Conservation (phyloP, 495 filamentous ascomycete species). For the Lasiosphaeria miniovina region DNA sequence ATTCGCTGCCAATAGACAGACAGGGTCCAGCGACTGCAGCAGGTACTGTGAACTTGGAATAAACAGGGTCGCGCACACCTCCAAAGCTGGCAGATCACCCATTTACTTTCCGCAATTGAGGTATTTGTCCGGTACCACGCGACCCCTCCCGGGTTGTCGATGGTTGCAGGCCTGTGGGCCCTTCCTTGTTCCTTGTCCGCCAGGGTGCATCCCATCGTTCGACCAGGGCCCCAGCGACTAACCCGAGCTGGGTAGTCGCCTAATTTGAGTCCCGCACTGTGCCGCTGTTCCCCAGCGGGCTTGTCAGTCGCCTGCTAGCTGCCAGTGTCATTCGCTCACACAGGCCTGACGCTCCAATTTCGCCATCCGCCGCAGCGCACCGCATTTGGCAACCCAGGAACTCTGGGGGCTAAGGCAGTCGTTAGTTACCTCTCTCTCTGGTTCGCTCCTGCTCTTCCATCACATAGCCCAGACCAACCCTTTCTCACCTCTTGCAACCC, state of each 20-base stretch:
- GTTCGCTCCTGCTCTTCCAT: constrained; percentile 1
- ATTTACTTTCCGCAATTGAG: constrained; percentile 21
- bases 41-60: constrained; percentile 15
- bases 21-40: constrained; percentile 13
- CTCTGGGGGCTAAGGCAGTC: background rate
- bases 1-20: constrained; percentile 14
- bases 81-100: constrained; percentile 19
- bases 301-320: background rate
- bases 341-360: constrained; percentile 17
- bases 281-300: constrained; percentile 4
- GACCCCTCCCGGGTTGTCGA: constrained; percentile 8
- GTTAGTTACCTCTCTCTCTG: constrained; percentile 6
- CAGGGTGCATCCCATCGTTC: constrained; percentile 14
- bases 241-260: constrained; percentile 5
- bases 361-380: constrained; percentile 21
- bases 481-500: constrained; percentile 3
- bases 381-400: constrained; percentile 16
- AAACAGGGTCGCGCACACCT: constrained; percentile 8
- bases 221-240: constrained; percentile 14
- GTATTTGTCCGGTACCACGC: constrained; percentile 25
- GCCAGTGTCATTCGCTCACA: constrained; percentile 9
- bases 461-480: background rate
- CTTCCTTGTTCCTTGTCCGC: constrained; percentile 17
- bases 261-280: constrained; percentile 18
- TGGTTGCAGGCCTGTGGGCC: constrained; percentile 19